Conservation (phyloP, 495 filamentous ascomycete genomes). For the Usnea hakonensis region DNA sequence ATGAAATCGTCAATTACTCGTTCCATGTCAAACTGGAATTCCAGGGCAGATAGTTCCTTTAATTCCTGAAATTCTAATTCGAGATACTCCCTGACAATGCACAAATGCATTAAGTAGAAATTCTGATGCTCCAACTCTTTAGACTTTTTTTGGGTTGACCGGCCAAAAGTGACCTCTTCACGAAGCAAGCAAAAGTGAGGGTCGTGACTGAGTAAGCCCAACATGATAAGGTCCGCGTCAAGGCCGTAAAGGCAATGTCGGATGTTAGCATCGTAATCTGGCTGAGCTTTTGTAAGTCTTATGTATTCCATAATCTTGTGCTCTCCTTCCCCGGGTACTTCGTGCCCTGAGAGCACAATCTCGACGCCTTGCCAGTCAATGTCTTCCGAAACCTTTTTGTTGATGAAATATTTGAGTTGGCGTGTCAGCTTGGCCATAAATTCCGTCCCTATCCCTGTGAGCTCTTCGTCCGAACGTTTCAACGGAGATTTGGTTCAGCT, state of each 20-base stretch:
- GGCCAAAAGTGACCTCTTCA: constrained; percentile 96
- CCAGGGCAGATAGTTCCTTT: constrained; percentile 63
- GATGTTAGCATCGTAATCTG: constrained; percentile 87
- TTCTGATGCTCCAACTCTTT: constrained; percentile 98
- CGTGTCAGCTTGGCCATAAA: constrained; percentile 95
- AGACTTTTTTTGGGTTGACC: constrained; percentile 72
- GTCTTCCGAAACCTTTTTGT: constrained; percentile 97
- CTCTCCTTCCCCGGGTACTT: constrained; percentile 98
- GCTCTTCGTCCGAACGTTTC: background rate
- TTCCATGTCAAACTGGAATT: constrained; percentile 87
- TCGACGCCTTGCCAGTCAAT: constrained; percentile 94
- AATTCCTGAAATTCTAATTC: constrained; percentile 95
- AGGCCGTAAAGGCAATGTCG: constrained; percentile 96
- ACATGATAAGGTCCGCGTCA: constrained; percentile 97
- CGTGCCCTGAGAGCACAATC: constrained; percentile 92
- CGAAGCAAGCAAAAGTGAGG: constrained; percentile 96
- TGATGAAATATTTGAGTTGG: constrained; percentile 97
- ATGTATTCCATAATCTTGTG: constrained; percentile 99
- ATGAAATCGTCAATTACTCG: constrained; percentile 98
- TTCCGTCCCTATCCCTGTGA: constrained; percentile 52
- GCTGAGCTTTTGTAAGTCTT: constrained; percentile 88
- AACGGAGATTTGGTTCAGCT: background rate
- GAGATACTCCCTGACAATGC: constrained; percentile 93
- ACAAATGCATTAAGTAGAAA: constrained; percentile 95
- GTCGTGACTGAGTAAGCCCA: constrained; percentile 93